A percentile compares a stretch with the other conserved stretches of the same genome.
Evolutionary conservation across 495 filamentous ascomycete species (phyloP).

Genomic region (Hypoxylon perforatum): DNA sequence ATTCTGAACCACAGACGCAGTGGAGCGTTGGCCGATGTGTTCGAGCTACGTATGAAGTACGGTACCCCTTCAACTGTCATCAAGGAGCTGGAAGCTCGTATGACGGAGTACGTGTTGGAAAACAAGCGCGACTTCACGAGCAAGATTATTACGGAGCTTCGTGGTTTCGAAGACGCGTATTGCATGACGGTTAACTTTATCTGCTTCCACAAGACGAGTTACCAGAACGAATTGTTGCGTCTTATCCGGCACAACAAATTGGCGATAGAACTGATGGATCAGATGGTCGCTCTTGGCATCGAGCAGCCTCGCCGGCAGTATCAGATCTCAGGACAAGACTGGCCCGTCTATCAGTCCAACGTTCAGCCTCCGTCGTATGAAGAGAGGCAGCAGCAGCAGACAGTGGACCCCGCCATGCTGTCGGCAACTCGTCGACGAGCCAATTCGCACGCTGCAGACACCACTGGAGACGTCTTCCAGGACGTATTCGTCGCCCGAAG

Average conservation of each 20-base stretch:
- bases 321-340: conserved; percentile 67
- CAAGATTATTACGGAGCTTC: conserved; percentile 90
- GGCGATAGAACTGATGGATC: conserved; percentile 90
- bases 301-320: conserved; percentile 84
- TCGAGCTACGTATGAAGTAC: conserved; percentile 86
- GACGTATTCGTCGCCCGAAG: conserved; percentile 44
- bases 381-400: conserved; percentile 12
- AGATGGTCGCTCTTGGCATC: conserved; percentile 85
- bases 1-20: conserved; percentile 95
- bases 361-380: conserved; percentile 49
- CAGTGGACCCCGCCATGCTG: conserved; percentile 40
- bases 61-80: conserved; percentile 90
- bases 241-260: conserved; percentile 94
- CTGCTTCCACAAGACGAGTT: conserved; percentile 96
- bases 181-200: conserved; percentile 89
- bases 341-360: conserved; percentile 61
- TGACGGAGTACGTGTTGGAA: conserved; percentile 83
- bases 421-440: conserved; percentile 43
- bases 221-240: conserved; percentile 91
- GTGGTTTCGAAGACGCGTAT: conserved; percentile 67
- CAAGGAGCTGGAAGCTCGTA: conserved; percentile 81
- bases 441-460: conserved; percentile 35
- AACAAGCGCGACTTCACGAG: conserved; percentile 94
- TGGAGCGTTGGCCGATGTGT: conserved; percentile 86
- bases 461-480: conserved; percentile 41